Base-by-base conservation (phyloP, 2,329 filamentous ascomycete genomes). In the Calonectria pseudoturangicola region DNA sequence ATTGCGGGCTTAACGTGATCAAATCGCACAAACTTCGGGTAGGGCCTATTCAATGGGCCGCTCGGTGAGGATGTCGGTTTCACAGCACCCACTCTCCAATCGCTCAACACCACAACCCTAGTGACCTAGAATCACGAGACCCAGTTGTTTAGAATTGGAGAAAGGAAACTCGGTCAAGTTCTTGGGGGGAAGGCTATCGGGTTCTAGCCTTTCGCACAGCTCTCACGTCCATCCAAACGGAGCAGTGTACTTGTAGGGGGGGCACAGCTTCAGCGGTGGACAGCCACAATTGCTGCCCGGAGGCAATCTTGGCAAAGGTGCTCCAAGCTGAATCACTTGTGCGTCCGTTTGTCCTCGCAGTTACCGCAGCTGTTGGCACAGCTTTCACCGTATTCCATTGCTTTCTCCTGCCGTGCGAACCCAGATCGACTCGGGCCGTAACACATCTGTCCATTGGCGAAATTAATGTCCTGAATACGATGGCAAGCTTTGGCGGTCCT, bases 391-490 rank as follows among this genome's bases (percentile, higher is more conserved):
- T 41, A 39, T 28, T 21, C 54, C 54, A 60, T 27, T 41, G 21
- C 27, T 36, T 60, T 15, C 36, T 28, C 33, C 10, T n/a, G 54
- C 41, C 13, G 54, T 41, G 36, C 54, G 21, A 15, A 41, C 18
- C n/a, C 28, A 25, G n/a, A 30, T 43, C 43, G 45, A 51, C n/a
- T 27, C 10, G 30, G 16, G 1, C 36, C 25, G 21, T n/a, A 27
- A 51, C 13, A 25, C 36, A 41, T 60, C 54, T 41, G 18, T n/a
- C 21, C n/a, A 25, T 60, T 39, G 54, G 21, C 54, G 21, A 60
- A 60, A 60, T 41, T 60, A 28, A 41, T 9, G 7, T 7, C 36
- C 21, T 60, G 15, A 3, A 9, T 28, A 36, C 33, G 33, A 10
- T 25, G 36, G n/a, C 33, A 41, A 41, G 21, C 7, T 41, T 60